These are phyloP conservation scores for Udeniomyces megalosporus DNA, from an alignment of 768 basidiomycete species.

Conservation along the genomic window DNA sequence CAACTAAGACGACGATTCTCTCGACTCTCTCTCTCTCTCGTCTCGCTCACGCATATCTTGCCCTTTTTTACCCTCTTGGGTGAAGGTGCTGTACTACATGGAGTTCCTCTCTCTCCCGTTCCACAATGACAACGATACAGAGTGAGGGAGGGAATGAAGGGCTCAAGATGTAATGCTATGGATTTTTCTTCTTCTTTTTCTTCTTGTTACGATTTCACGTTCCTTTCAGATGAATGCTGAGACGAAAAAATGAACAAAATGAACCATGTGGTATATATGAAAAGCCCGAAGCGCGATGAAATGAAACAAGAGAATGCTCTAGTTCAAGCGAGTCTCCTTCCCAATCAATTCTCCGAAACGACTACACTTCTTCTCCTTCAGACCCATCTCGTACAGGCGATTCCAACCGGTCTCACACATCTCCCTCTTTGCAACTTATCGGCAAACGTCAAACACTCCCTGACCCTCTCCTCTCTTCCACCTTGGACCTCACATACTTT, in stretches of 20 bases:
- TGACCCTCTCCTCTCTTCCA: conserved; percentile 45
- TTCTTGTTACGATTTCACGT: neutral
- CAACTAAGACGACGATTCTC: neutral
- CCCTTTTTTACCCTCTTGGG: conserved; percentile 16
- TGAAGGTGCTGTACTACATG: conserved; percentile 17
- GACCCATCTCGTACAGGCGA: conserved; percentile 23
- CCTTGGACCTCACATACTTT: conserved; percentile 63
- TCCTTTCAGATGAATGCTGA: conserved; percentile 1
- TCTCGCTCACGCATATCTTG: neutral
- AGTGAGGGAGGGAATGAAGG: too few species aligned
- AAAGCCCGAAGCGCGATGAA: too few species aligned
- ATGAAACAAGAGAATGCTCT: too few species aligned
- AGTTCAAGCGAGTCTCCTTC: too few species aligned
- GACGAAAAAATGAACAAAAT: too few species aligned
- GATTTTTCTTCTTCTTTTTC: conserved; percentile 52
- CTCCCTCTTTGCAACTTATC: conserved; percentile 35
- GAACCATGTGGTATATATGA: too few species aligned
- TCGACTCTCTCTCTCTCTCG: neutral
- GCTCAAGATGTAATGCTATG: conserved; percentile 73
- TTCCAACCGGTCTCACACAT: conserved; percentile 25
- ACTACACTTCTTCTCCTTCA: conserved; percentile 1
- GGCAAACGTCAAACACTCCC: conserved; percentile 57
- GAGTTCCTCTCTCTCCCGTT: conserved; percentile 84
- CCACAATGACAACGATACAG: neutral
- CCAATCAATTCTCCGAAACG: too few species aligned